Evolutionary conservation across 1,284 basidiomycete genomes (phyloP), one percentile per base, ranked within the genome.

Genomic region (Malassezia psittaci): DNA sequence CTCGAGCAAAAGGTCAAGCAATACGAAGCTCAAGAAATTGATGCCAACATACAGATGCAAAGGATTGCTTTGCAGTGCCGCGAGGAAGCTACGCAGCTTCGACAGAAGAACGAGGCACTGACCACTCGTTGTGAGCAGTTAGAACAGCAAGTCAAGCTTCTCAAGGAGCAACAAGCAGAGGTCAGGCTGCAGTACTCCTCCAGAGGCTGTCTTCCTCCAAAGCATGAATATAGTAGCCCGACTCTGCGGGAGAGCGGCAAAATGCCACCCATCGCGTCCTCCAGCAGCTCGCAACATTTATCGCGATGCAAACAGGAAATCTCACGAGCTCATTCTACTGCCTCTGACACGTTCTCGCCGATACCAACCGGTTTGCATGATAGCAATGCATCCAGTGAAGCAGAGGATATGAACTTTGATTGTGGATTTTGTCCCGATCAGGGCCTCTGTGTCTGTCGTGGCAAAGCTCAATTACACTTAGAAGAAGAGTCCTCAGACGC

Each of bases 341-440:
- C 52, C 18, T 60, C 62, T 34, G 47, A 33, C 16, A 29, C 50
- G 2, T 10, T 32, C 24, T 57, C 60, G 13, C 55, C 53, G 12
- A 52, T 62, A 32, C 58, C 58, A 56, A 57, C 49, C 24, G 33
- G 5, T 16, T 49, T 0, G 8, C 51, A 43, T 38, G 40, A 33
- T 16, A 33, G 29, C 9, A 8, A 18, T 18, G 10, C 42, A 15
- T 29, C 41, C 12, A 35, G 40, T 10, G 48, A 56, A 8, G 32
- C 41, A 0, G 49, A 49, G 16, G 47, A 46, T 9, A 47, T 66
- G 18, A 63, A 60, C 8, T 54, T 64, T 6, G 68, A 67, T 21
- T 70, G 68, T 36, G 67, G 67, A 3, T 70, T 70, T 48, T 70
- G 68, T 51, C 63, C 65, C 9, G 68, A 68, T 44, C 62, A 56